phyloP scores from a whole-genome alignment of 805 yeast genomes.

The Starmera amethionina region DNA sequence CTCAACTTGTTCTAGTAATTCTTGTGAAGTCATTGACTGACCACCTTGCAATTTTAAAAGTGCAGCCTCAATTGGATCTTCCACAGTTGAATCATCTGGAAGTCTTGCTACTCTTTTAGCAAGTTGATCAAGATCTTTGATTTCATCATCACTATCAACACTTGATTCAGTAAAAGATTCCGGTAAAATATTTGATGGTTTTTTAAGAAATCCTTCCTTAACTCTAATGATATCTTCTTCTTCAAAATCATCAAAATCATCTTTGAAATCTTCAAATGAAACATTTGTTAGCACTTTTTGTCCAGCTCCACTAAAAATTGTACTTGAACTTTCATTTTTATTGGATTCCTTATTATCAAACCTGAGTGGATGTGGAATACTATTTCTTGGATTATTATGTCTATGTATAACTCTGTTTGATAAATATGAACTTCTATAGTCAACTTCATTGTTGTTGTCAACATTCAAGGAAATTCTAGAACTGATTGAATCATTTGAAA shows the following conservation, averaged over 20 bases:
- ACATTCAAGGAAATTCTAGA: background rate
- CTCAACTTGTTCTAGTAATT: slow-evolving; percentile 9
- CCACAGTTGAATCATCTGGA: slow-evolving; percentile 63
- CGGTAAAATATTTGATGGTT: too few relatives aligned
- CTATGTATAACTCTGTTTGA: slow-evolving; percentile 6
- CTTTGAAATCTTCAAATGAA: background rate
- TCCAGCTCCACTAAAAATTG: background rate
- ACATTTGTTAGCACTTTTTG: background rate
- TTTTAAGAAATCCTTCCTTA: background rate
- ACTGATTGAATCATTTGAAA: slow-evolving; percentile 11
- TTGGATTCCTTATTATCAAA: too few relatives aligned
- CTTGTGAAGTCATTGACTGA: slow-evolving; percentile 12
- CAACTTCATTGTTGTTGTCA: background rate
- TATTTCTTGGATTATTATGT: too few relatives aligned
- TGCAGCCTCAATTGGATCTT: slow-evolving; percentile 68
- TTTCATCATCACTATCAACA: slow-evolving; percentile 35
- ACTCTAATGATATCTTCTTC: slow-evolving; percentile 2
- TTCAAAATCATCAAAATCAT: slow-evolving; percentile 2
- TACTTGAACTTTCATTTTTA: background rate
- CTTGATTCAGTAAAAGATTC: slow-evolving; percentile 16
- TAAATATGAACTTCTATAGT: slow-evolving; percentile 8
- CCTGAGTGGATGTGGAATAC: too few relatives aligned
- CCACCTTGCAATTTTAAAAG: slow-evolving; percentile 69
- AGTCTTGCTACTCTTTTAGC: slow-evolving; percentile 20
- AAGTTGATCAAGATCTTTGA: too few relatives aligned